Base-by-base conservation (phyloP, 192 early-diverging fungal species). In the Gaertneriomyces semiglobifer region DNA sequence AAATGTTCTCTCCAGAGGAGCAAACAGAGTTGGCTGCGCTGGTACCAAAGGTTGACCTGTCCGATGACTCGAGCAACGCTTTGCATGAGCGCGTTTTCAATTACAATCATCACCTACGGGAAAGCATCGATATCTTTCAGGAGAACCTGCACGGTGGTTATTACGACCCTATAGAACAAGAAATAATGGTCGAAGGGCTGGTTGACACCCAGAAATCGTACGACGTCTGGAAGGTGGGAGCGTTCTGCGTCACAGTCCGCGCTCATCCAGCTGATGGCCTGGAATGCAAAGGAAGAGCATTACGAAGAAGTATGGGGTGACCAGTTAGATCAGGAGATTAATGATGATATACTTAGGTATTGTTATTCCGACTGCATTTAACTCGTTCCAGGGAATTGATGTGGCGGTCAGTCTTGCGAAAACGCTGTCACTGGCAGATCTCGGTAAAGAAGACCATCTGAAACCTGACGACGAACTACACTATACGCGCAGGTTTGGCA, bases 251-350 rank as follows among this genome's bases (percentile, higher is more conserved):
- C 25, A 33, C 25, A 33, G 2, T 33, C 25, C 25, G 25, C 25
- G 25, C 25, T 33, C 2, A 33, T 33, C 25, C 25, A 2, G 16
- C 38, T 14, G 20, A 58, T 14, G 14, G 1, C 16, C 25, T 25
- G 3, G 18, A 16, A 33, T 62, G 16, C 60, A n/a, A n/a, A 62
- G 63, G 63, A 65, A 40, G n/a, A 54, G 41, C 4, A 65, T 41
- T 65, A 38, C 44, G 63, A 65, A 19, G 63, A 54, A 16, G 63
- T 65, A 16, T 65, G 63, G 63, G 63, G 63, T 16, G 63, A 65
- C 16, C 53, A 65, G 19, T 20, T 65, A 33, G 63, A 65, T 65
- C 53, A 60, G 38, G 63, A 60, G 33, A 18, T 38, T 7, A 14
- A 6, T 5, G 63, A 65, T n/a, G 63, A 60, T 3, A 41, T 60